Base-by-base conservation (phyloP, 371 early-diverging fungal genomes). In the Mucor circinelloides region DNA sequence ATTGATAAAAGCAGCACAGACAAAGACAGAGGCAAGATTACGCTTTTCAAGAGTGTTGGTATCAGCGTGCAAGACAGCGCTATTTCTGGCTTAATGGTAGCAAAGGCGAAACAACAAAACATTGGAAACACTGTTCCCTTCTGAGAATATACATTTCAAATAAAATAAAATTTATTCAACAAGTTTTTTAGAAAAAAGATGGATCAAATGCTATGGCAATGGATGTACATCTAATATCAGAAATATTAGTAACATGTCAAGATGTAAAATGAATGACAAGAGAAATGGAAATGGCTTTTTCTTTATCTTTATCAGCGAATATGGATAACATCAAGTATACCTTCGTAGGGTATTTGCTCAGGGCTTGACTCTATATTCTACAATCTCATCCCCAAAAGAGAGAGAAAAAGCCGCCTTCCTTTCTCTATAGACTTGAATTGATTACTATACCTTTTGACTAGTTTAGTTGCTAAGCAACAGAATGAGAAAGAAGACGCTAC, bases 11-110 rank as follows among this genome's bases (percentile, higher is more conserved):
- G 67, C 6, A 21, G 72, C 0, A 52, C 69, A 0, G 31, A 30
- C 10, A 34, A 67, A 23, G 69, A 68, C 7, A 64, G 56, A 27
- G 21, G 56, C 0, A 79, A 83, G 50, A 75, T 85, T 30, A 76
- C 89, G 0, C 78, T 89, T 4, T 89, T 87, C 61, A 89, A 89
- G 68, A 87, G 88, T 42, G 89, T 89, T 0, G 89, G 89, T 3
- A 83, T 87, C 63, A 85, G 87, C 31, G 83, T 85, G 3, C 88
- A 87, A 73, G 89, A 89, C 67, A 85, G 85, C 36, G 87, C 89
- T 19, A 83, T 89, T 25, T 74, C 89, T 19, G 77, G 80, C 0
- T 54, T 82, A 46, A 84, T 89, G 36, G 70, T 81, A 12, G 76
- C 79, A 19, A 63, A 58, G 30, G 89, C 87, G 12, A 80, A 85